Percentiles rank a stretch among this genome's conserved stretches.
phyloP scores from a whole-genome alignment of 2,329 filamentous ascomycete species.

The Sclerotinia minor region DNA sequence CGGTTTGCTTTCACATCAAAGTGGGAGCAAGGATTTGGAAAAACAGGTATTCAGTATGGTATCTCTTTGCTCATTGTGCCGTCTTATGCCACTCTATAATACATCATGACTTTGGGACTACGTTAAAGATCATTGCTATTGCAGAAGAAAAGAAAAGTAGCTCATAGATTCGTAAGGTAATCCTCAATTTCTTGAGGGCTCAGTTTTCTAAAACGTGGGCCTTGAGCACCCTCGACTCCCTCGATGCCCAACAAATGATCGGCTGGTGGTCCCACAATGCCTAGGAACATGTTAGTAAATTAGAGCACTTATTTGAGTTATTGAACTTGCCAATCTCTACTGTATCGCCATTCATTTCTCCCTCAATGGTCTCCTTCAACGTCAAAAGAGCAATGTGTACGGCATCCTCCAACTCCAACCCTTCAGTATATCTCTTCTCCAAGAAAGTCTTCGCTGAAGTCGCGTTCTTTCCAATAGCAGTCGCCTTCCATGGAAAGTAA shows the following conservation, averaged over 20 bases:
- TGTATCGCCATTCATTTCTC: slow-evolving; percentile 98
- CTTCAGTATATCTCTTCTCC: slow-evolving; percentile 98
- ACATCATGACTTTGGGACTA: slow-evolving; percentile 36
- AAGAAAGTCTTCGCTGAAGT: slow-evolving; percentile 98
- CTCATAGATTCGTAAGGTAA: slow-evolving; percentile 93
- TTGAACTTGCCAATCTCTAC: slow-evolving; percentile 83
- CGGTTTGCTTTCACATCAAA: slow-evolving; percentile 6
- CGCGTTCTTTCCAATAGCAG: slow-evolving; percentile 97
- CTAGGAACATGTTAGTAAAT: slow-evolving; percentile 49
- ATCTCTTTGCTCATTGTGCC: slow-evolving; percentile 39
- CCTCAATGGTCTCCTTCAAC: slow-evolving; percentile 98
- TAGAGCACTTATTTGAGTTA: neutral
- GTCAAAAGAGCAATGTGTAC: slow-evolving; percentile 97
- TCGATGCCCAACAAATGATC: slow-evolving; percentile 90
- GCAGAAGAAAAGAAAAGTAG: slow-evolving; percentile 28
- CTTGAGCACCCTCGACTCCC: slow-evolving; percentile 80
- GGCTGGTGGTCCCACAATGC: slow-evolving; percentile 92
- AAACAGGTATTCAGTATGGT: slow-evolving; percentile 29
- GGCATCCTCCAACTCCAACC: slow-evolving; percentile 93
- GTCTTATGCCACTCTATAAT: slow-evolving; percentile 43
- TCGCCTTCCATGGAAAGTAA: slow-evolving; percentile 99
- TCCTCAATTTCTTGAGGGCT: slow-evolving; percentile 98
- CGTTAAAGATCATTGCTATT: slow-evolving; percentile 31
- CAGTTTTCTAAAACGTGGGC: slow-evolving; percentile 89
- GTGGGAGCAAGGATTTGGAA: neutral